Evolutionary conservation across 805 yeast genomes (phyloP).

Genomic region (Starmerella sirachaensis): DNA sequence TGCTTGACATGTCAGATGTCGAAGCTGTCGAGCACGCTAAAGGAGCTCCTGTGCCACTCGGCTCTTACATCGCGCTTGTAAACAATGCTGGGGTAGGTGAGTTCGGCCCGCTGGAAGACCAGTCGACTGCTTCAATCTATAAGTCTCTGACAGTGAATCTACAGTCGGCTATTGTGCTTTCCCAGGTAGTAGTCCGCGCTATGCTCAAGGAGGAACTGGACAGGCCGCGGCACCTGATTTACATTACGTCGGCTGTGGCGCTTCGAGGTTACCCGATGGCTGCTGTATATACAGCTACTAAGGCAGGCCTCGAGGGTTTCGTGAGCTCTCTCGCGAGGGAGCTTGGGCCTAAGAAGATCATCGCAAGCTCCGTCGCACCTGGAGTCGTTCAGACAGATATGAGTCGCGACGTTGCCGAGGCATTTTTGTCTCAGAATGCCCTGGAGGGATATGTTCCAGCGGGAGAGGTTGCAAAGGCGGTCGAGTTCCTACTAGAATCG

Average conservation of each 20-base stretch:
- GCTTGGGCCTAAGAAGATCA: neutral
- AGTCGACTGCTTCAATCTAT: neutral
- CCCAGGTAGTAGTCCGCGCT: neutral
- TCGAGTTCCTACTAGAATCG: neutral
- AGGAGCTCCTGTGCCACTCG: constrained; percentile 1
- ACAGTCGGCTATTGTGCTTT: neutral
- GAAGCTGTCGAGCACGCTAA: neutral
- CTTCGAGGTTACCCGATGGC: neutral
- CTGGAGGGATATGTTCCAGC: neutral
- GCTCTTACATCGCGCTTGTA: neutral
- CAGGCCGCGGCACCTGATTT: neutral
- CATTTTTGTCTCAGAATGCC: too few species aligned
- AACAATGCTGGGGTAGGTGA: neutral
- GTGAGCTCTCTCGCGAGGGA: neutral
- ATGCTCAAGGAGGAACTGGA: neutral
- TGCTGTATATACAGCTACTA: neutral
- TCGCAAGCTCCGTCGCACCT: neutral
- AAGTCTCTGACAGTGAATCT: neutral
- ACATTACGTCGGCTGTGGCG: neutral
- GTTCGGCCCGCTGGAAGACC: neutral
- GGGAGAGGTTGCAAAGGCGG: neutral
- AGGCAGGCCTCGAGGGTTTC: neutral
- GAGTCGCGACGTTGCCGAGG: neutral
- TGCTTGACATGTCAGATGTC: neutral
- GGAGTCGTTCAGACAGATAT: neutral